Evolutionary conservation across 148 eudicot species (phyloP).

Genomic region (Salicornia ramosissima): DNA sequence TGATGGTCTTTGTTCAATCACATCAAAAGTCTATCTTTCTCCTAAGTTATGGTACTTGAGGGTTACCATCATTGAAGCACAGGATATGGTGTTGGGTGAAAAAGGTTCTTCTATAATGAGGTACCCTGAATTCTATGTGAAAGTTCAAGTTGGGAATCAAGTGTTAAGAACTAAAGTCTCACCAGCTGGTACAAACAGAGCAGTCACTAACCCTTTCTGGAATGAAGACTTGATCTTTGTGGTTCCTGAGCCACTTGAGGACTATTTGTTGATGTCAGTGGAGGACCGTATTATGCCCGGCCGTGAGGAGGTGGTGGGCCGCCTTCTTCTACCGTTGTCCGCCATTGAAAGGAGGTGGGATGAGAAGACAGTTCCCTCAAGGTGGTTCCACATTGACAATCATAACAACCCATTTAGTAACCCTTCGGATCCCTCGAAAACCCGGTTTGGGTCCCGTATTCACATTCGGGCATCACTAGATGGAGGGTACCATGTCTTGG

Average conservation of each 20-base stretch:
- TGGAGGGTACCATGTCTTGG: conserved; percentile 92
- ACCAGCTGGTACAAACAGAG: conserved; percentile 35
- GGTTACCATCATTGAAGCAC: conserved; percentile 70
- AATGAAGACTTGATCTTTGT: conserved; percentile 89
- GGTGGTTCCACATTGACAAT: conserved; percentile 77
- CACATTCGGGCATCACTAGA: conserved; percentile 71
- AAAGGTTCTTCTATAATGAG: conserved; percentile 62
- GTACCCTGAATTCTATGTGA: conserved; percentile 65
- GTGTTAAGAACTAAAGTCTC: conserved; percentile 62
- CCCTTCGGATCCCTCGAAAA: conserved; percentile 38
- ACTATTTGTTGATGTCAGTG: conserved; percentile 54
- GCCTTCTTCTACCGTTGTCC: conserved; percentile 47
- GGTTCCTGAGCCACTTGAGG: conserved; percentile 92
- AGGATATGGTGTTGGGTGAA: conserved; percentile 67
- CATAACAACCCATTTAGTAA: conserved; percentile 24
- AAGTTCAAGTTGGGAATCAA: conserved; percentile 84
- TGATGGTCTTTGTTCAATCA: conserved; percentile 60
- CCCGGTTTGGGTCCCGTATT: conserved; percentile 61
- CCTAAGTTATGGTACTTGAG: conserved; percentile 91
- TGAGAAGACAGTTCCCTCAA: conserved; percentile 56
- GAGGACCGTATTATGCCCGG: conserved; percentile 73
- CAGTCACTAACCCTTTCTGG: conserved; percentile 62
- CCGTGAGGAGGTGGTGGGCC: conserved; percentile 71
- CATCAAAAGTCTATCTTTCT: conserved; percentile 81
- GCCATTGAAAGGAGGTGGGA: conserved; percentile 58